Evolutionary conservation across 2,329 filamentous ascomycete genomes (phyloP), one percentile per base, ranked within the genome.

Genomic region (Cytospora mali): DNA sequence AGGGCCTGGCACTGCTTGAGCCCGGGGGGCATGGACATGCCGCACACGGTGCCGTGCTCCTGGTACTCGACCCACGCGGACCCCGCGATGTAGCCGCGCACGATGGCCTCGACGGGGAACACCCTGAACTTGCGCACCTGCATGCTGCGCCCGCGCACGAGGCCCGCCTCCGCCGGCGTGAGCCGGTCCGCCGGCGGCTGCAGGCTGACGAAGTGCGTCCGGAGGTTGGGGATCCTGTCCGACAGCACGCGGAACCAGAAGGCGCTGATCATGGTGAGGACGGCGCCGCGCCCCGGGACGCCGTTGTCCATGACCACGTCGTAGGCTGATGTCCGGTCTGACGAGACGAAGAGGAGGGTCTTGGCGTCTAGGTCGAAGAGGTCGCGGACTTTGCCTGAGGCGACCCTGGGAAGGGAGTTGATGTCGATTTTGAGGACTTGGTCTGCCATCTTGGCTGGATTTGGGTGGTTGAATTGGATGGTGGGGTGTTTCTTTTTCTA

Each of bases 71-170:
- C 82, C 89, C 91, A 96, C 0, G 91, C 92, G 52, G 87, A 90
- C 50, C 93, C 93, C 6, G 93, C 93, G 73, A 97, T 87, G 79
- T 96, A 96, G 68, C 93, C 93, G 62, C 92, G 87, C n/a, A 96
- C 91, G 67, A 94, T 94, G 50, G 88, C 90, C 76, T 94, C 91
- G 66, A 96, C 81, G 27, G 91, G 90, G 64, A 96, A 86, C 66
- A 95, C 86, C 69, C 88, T 84, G 62, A 92, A 81, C 67, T 86
- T 86, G 66, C 88, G 86, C 61, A 94, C 90, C 68, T 87, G 84
- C 92, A 96, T 96, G 73, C 84, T 87, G 64, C 92, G 88, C 69
- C 84, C 80, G 60, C 84, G 81, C 53, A 89, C 77, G 42, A 84
- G 75, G 18, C 77, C 74, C 25, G 76, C 80, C 64, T 90, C 81